Percentiles rank a stretch among this genome's conserved stretches.
Evolutionary conservation across 345 rosid species (phyloP).

Genomic region (Dovyalis caffra): DNA sequence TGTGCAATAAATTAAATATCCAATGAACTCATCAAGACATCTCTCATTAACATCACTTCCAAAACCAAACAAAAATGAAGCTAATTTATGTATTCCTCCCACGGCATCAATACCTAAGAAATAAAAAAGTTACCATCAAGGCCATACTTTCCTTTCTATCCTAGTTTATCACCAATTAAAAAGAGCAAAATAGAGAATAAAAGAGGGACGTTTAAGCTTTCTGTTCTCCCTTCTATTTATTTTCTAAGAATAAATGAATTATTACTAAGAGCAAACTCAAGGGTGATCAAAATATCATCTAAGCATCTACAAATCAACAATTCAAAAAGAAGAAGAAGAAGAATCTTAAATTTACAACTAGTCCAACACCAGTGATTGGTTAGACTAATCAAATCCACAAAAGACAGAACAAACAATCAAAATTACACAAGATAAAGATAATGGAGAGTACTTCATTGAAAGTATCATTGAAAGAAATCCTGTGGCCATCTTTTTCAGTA

Average conservation of each 20-base stretch:
- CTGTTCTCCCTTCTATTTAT: too few species aligned
- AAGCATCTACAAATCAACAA: not conserved
- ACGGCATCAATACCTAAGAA: not conserved
- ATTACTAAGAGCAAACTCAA: too few species aligned
- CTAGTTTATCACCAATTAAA: too few species aligned
- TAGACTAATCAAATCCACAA: not conserved
- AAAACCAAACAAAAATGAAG: not conserved
- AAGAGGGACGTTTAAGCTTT: too few species aligned
- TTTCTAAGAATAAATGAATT: too few species aligned
- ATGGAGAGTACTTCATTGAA: slow-evolving; percentile 56
- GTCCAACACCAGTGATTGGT: not conserved
- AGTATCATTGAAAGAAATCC: slow-evolving; percentile 93
- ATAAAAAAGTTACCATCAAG: not conserved
- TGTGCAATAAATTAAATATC: slow-evolving; percentile 22
- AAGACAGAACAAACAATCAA: not conserved
- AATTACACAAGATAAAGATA: not conserved
- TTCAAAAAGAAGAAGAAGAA: too few species aligned
- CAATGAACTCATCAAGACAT: not conserved
- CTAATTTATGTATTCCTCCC: not conserved
- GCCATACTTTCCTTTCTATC: not conserved
- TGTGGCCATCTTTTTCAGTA: slow-evolving; percentile 92
- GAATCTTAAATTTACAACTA: not conserved
- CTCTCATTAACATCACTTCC: not conserved
- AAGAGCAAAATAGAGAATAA: too few species aligned
- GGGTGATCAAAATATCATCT: not conserved